These are phyloP conservation scores for Chaetomium globosum DNA, from an alignment of 2,329 filamentous ascomycete species.

Conservation along the genomic window DNA sequence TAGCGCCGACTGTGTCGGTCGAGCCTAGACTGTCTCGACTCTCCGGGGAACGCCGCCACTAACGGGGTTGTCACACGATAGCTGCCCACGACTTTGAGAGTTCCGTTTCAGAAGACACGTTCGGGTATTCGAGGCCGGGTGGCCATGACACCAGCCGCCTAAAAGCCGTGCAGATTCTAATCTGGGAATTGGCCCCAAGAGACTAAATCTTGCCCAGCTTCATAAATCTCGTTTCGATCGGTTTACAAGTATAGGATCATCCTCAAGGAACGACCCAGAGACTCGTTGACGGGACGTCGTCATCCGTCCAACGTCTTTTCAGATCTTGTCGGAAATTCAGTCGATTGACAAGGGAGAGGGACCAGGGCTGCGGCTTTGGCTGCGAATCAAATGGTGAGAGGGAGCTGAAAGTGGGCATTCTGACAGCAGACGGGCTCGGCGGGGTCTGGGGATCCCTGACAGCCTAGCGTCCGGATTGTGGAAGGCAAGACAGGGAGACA, in stretches of 20 bases:
- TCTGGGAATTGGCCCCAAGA: background rate
- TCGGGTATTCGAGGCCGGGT: background rate
- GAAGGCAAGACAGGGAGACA: conserved; percentile 9
- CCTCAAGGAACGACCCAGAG: background rate
- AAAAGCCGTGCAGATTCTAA: background rate
- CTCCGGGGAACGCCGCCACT: conserved; percentile 7
- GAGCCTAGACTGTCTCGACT: background rate
- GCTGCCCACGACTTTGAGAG: background rate
- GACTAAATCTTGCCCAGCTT: background rate
- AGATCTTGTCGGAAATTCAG: conserved; percentile 17
- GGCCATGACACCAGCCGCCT: background rate
- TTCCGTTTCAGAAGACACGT: conserved; percentile 12
- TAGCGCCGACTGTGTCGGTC: conserved; percentile 6
- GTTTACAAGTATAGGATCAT: background rate
- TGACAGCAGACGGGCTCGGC: conserved; percentile 15
- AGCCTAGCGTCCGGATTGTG: conserved; percentile 14
- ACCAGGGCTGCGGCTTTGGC: background rate
- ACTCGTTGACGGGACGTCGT: conserved; percentile 7
- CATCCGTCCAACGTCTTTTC: conserved; percentile 7
- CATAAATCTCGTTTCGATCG: background rate
- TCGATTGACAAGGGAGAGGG: conserved; percentile 11
- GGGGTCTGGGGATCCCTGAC: conserved; percentile 19
- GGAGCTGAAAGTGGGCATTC: conserved; percentile 6
- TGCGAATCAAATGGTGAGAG: conserved; percentile 16
- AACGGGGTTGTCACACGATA: conserved; percentile 3